Base-by-base conservation (phyloP, 2,329 filamentous ascomycete species). In the Pseudogymnoascus verrucosus region DNA sequence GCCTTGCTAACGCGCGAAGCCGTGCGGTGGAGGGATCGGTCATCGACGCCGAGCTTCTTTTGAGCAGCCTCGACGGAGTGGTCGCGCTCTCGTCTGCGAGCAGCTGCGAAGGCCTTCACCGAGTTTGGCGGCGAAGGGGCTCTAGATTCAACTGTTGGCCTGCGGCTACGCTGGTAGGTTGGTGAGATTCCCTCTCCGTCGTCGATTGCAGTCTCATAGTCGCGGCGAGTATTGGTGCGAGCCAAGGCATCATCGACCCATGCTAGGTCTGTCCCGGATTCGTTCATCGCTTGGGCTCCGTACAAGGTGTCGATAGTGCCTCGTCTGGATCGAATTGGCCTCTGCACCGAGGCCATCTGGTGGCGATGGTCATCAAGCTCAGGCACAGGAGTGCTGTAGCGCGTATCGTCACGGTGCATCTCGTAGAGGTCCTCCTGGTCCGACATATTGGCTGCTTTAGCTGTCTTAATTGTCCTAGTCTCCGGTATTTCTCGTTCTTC, bases 31-130 rank as follows among this genome's bases (percentile, higher is more conserved):
- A 93, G 78, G 23, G 84, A 80, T 21, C 84, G 78, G 23, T 85
- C 75, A 16, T 81, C 79, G 34, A 4, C 82, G 34, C 5, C 82
- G 70, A 66, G 14, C 65, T 61, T 61, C 37, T 39, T 37, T 26
- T 37, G 34, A 8, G n/a, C 34, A 19, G 34, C 59, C 64, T 60
- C 84, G 67, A 82, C 78, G 21, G 82, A 87, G 72, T 82, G 74
- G 65, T 87, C 91, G 47, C 93, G 89, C 73, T 93, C 90, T 65
- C 93, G 88, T 65, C 91, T 90, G 61, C 91, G 89, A 63, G 91
- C 90, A 71, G 95, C 90, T 16, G 95, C 95, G 76, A 99, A 99
- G 3, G 95, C 95, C 75, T 98, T 96, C 61, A 99, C 92, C 0
- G 95, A 99, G 75, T 97, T 99, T 6, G 95, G 95, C 10, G 93